Percentiles rank a stretch among this genome's conserved stretches.
These are phyloP conservation scores for Cyclospora cayetanensis DNA, from an alignment of 169 alveolate species.

Conservation along the genomic window DNA sequence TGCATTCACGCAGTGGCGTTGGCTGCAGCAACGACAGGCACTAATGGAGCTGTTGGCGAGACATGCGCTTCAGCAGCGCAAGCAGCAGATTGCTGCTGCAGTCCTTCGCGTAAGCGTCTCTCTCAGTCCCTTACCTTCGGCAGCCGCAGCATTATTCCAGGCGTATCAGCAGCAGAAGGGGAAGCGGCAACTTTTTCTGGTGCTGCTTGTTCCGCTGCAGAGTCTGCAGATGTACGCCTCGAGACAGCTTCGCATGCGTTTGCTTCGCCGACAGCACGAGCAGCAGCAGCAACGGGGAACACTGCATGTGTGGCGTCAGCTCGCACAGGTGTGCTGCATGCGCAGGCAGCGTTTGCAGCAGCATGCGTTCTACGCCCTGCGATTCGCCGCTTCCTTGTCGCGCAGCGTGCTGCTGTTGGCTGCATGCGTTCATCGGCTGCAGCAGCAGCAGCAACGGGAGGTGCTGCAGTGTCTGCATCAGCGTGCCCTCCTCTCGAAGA, in stretches of 20 bases:
- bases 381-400: neutral
- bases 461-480: neutral
- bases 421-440: conserved; percentile 20
- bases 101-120: neutral
- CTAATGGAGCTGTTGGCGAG: neutral
- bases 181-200: too few relatives aligned
- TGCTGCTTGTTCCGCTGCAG: neutral
- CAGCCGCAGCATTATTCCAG: neutral
- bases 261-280: neutral
- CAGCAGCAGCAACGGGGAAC: neutral
- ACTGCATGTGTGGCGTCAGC: neutral
- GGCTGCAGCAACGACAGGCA: conserved; percentile 8
- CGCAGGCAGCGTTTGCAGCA: neutral
- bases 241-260: neutral
- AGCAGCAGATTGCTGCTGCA: conserved; percentile 7
- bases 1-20: conserved; percentile 3
- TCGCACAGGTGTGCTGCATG: neutral
- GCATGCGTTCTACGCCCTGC: neutral
- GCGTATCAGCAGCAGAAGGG: too few relatives aligned
- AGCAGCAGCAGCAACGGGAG: conserved; percentile 18
- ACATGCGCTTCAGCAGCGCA: neutral
- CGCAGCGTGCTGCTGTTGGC: neutral
- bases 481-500: neutral
- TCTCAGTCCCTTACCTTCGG: neutral
- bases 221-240: neutral